Conservation (phyloP, 1,139 yeast genomes). For the Candida glucosophila region DNA sequence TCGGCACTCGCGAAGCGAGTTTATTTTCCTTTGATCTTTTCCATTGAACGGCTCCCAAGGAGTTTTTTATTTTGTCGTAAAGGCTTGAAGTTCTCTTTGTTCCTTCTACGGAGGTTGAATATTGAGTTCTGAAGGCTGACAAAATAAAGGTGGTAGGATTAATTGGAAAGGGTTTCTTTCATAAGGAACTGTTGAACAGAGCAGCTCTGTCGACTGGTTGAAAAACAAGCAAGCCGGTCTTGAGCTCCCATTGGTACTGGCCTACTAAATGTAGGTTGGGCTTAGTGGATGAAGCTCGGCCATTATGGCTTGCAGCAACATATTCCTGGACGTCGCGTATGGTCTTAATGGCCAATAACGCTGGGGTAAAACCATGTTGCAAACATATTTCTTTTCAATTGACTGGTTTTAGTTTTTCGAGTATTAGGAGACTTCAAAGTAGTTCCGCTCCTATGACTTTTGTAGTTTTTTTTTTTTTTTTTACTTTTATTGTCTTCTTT, state of each 20-base stretch:
- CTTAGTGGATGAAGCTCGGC: slow-evolving; percentile 46
- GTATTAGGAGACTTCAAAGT: too few species aligned
- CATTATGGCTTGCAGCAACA: slow-evolving; percentile 56
- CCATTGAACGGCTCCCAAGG: too few species aligned
- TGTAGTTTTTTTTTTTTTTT: too few species aligned
- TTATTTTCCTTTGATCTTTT: too few species aligned
- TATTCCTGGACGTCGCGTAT: slow-evolving; percentile 89
- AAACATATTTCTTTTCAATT: too few species aligned
- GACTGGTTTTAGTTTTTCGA: too few species aligned
- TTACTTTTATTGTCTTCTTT: too few species aligned
- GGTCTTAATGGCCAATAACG: slow-evolving; percentile 63
- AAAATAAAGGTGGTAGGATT: slow-evolving; percentile 4
- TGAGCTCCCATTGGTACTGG: slow-evolving; percentile 58
- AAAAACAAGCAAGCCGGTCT: slow-evolving; percentile 52
- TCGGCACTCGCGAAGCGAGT: slow-evolving; percentile 69
- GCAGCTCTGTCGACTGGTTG: slow-evolving; percentile 87
- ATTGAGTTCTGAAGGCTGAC: slow-evolving; percentile 15
- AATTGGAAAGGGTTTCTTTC: slow-evolving; percentile 12
- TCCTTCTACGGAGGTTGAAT: slow-evolving; percentile 53
- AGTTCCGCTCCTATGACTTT: too few species aligned
- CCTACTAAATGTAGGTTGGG: slow-evolving; percentile 11
- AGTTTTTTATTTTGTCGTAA: too few species aligned
- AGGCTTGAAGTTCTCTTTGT: slow-evolving; percentile 26
- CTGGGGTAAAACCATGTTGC: slow-evolving; percentile 92
- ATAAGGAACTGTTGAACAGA: slow-evolving; percentile 52